Evolutionary conservation across 257 asterid species (phyloP), one percentile per base, ranked within the genome.

Genomic region (Ehretia macrophylla): DNA sequence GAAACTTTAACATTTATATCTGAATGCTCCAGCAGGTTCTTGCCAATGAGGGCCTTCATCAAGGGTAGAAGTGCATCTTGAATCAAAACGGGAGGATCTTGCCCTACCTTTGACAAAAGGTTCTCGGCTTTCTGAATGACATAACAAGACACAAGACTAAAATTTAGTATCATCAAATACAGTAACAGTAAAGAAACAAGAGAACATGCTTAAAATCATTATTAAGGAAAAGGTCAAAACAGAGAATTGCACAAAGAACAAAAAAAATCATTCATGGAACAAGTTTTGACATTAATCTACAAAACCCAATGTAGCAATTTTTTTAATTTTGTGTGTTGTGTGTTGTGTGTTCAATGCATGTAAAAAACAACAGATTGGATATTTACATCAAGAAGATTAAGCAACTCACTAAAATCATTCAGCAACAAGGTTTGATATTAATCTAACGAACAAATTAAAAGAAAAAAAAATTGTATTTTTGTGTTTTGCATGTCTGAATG

Each of bases 61-160:
- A 65, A 49, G 1, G 72, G 68, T 46, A 0, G 56, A 44, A 71
- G 61, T n/a, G 58, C 68, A 58, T 54, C 58, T 49, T 16, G 59
- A 48, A 55, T 38, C 19, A 48, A 38, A 21, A 32, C 11, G 0
- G 42, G 11, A 14, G 58, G 59, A 22, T 22, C 68, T 56, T 59
- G 68, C 17, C 51, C 56, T 19, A 60, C 60, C 52, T 51, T 66
- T 0, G 18, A 21, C 54, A 71, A 49, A 45, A 55, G 65, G 9
- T 18, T 45, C 60, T 71, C 76, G 23, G 67, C 49, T 20, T 60
- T 60, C 76, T 71, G 53, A 68, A 55, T 44, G 59, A 35, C 22
- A 48, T 16, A 20, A 35, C 32, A 59, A 37, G 4, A 32, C 46
- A 51, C 60, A 23, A 14, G 17, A 4, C 4, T 42, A 42, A 11